Conservation (phyloP, 2,329 filamentous ascomycete genomes). For the Simplicillium aogashimaense region DNA sequence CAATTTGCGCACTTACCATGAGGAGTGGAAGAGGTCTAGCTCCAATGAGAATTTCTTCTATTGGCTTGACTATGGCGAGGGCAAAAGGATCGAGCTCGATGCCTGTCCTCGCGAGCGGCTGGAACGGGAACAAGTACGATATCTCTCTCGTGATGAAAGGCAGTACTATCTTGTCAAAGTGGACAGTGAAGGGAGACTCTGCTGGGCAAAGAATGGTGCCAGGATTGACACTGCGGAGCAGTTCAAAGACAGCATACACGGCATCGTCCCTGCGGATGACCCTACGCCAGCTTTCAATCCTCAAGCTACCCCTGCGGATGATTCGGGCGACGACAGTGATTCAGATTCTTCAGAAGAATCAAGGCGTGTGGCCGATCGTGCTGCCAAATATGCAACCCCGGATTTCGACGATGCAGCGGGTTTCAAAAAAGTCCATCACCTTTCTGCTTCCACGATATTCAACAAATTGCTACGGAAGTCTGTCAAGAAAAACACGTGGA, state of each 20-base stretch:
- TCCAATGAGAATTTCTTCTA: slow-evolving; percentile 88
- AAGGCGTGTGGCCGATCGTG: slow-evolving; percentile 48
- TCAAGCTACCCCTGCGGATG: slow-evolving; percentile 7
- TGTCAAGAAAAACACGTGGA: slow-evolving; percentile 84
- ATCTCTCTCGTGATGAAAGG: slow-evolving; percentile 73
- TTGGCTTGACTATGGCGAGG: slow-evolving; percentile 80
- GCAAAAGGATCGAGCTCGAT: slow-evolving; percentile 57
- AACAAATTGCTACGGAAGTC: slow-evolving; percentile 71
- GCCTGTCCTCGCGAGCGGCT: slow-evolving; percentile 65
- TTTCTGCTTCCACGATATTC: slow-evolving; percentile 63
- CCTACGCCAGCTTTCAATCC: slow-evolving; percentile 42
- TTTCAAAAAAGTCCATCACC: slow-evolving; percentile 42
- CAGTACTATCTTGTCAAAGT: slow-evolving; percentile 72
- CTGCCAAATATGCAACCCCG: slow-evolving; percentile 55
- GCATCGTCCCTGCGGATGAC: slow-evolving; percentile 55
- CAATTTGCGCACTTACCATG: slow-evolving; percentile 73
- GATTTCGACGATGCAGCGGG: slow-evolving; percentile 52
- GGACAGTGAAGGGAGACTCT: slow-evolving; percentile 63
- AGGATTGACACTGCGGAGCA: slow-evolving; percentile 66
- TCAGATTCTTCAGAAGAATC: slow-evolving; percentile 30
- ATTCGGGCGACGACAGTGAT: slow-evolving; percentile 12
- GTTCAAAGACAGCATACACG: slow-evolving; percentile 72
- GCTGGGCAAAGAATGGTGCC: slow-evolving; percentile 76
- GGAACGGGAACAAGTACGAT: slow-evolving; percentile 72
- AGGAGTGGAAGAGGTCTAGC: slow-evolving; percentile 67